Conservation (phyloP, 2,329 filamentous ascomycete genomes). For the Escovopsis weberi region DNA sequence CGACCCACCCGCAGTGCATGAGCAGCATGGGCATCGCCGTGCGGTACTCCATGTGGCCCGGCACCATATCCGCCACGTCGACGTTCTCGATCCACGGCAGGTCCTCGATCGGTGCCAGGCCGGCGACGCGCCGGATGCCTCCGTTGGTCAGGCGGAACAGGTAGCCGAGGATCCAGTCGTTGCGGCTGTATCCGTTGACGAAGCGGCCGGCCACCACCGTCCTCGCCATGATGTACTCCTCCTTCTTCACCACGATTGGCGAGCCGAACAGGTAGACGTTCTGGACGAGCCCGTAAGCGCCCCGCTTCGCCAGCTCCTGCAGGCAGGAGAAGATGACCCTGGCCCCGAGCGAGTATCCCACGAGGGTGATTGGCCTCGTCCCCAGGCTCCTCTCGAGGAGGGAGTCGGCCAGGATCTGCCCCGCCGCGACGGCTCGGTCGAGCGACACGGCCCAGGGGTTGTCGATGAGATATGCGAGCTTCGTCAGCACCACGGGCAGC, state of each 20-base stretch:
- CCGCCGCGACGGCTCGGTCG: conserved; percentile 74
- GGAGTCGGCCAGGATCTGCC: conserved; percentile 86
- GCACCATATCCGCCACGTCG: conserved; percentile 71
- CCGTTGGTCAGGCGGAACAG: conserved; percentile 89
- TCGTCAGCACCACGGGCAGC: conserved; percentile 82
- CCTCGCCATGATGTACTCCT: conserved; percentile 70
- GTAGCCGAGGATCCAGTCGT: conserved; percentile 96
- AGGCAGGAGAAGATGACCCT: conserved; percentile 88
- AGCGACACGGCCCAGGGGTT: conserved; percentile 98
- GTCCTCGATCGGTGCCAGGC: conserved; percentile 60
- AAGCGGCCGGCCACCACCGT: conserved; percentile 87
- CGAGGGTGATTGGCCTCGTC: conserved; percentile 77
- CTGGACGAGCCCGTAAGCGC: conserved; percentile 75
- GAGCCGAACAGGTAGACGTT: conserved; percentile 94
- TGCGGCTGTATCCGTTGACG: conserved; percentile 84
- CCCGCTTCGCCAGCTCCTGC: conserved; percentile 69
- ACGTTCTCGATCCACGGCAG: conserved; percentile 80
- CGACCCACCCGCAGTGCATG: conserved; percentile 76
- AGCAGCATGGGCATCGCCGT: conserved; percentile 79
- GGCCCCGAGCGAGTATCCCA: conserved; percentile 87
- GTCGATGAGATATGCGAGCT: conserved; percentile 90
- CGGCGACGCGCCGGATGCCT: conserved; percentile 78
- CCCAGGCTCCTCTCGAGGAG: conserved; percentile 84
- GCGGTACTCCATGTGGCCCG: conserved; percentile 94
- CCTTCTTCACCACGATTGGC: conserved; percentile 78